Evolutionary conservation across 148 eudicot species (phyloP).

Genomic region (Fagopyrum esculentum): DNA sequence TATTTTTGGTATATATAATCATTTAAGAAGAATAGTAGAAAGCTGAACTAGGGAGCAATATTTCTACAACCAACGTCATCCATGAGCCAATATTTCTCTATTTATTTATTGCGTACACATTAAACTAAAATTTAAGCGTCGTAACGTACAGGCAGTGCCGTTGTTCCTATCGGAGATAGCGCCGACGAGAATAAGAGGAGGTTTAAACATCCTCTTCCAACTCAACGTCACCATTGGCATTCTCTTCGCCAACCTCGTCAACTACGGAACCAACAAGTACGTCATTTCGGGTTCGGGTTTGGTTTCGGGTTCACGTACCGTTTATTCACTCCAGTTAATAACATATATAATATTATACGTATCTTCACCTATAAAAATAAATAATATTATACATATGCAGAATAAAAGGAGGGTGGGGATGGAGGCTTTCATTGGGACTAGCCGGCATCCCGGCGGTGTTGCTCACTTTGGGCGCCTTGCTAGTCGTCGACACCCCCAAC

Average conservation of each 20-base stretch:
- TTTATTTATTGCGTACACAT: too few relatives aligned
- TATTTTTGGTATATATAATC: not conserved
- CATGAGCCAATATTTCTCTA: not conserved
- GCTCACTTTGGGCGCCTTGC: conserved; percentile 59
- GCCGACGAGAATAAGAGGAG: conserved; percentile 89
- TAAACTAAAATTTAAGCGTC: too few relatives aligned
- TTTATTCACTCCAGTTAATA: too few relatives aligned
- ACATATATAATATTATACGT: too few relatives aligned
- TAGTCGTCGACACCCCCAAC: conserved; percentile 84
- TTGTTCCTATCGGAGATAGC: conserved; percentile 91
- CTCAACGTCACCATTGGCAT: conserved; percentile 89
- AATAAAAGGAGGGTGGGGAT: conserved; percentile 85
- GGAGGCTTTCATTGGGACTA: conserved; percentile 80
- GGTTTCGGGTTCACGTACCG: not conserved
- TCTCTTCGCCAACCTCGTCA: conserved; percentile 80
- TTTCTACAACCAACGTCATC: not conserved
- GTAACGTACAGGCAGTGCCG: conserved; percentile 68
- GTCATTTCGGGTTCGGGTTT: not conserved
- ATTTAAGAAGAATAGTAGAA: not conserved
- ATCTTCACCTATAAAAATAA: too few relatives aligned
- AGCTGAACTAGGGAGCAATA: not conserved
- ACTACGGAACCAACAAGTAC: conserved; percentile 78
- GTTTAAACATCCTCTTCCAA: conserved; percentile 79
- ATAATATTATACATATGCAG: conserved; percentile 25
- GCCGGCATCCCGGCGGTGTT: conserved; percentile 77